phyloP scores from a whole-genome alignment of 805 yeast species.

The Candida vartiovaarae region DNA sequence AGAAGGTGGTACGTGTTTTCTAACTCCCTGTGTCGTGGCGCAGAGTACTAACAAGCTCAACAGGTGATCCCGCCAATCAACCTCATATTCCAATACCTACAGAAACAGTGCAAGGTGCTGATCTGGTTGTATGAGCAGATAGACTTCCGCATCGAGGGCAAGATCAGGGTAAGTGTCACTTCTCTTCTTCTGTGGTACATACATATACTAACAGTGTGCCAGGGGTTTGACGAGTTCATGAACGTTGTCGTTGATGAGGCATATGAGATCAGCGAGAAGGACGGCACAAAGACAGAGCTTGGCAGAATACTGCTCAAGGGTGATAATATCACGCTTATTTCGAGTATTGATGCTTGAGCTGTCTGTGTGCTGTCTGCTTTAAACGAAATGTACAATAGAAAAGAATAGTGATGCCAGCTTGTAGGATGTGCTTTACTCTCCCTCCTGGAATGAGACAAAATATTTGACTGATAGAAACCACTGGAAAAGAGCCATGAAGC shows the following conservation, averaged over 20 bases:
- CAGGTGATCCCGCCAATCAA: constrained; percentile 86
- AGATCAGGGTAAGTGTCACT: constrained; percentile 35
- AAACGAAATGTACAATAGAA: too few species aligned
- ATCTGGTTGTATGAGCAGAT: constrained; percentile 90
- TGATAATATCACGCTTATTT: constrained; percentile 81
- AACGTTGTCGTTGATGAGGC: constrained; percentile 63
- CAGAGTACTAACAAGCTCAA: constrained; percentile 4
- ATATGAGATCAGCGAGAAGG: constrained; percentile 52
- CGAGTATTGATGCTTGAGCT: constrained; percentile 19
- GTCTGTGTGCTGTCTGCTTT: too few species aligned
- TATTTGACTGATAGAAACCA: too few species aligned
- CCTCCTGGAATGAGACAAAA: too few species aligned
- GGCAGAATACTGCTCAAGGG: constrained; percentile 86
- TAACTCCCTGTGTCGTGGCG: background rate
- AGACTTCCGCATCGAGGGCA: constrained; percentile 70
- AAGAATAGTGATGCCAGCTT: too few species aligned
- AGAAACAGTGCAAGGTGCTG: constrained; percentile 70
- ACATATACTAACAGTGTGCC: background rate
- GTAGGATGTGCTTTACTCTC: too few species aligned
- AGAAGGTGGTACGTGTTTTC: constrained; percentile 34
- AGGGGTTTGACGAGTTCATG: constrained; percentile 97
- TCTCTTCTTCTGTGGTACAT: background rate
- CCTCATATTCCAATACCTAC: constrained; percentile 78
- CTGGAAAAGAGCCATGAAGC: too few species aligned
- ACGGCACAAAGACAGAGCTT: constrained; percentile 42